Percentiles rank a stretch among this genome's conserved stretches.
phyloP scores from a whole-genome alignment of 2,329 filamentous ascomycete species.

The Berkeleyomyces rouxiae region DNA sequence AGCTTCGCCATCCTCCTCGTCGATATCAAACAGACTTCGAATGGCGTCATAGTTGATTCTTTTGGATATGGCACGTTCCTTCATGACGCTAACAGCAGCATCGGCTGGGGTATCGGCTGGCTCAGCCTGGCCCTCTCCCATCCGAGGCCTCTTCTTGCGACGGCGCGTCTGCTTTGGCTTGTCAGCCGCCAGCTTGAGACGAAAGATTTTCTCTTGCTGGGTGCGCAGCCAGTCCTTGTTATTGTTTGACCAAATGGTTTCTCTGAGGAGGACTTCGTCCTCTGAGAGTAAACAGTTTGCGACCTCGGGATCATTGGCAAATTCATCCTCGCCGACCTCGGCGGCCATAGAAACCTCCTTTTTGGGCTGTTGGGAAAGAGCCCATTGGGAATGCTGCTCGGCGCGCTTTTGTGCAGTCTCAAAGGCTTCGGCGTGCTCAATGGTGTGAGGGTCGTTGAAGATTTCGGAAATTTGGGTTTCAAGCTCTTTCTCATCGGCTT shows the following conservation, averaged over 20 bases:
- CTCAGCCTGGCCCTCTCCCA: constrained; percentile 47
- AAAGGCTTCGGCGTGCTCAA: constrained; percentile 39
- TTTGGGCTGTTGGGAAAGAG: constrained; percentile 30
- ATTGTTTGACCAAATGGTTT: constrained; percentile 83
- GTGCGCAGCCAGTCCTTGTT: constrained; percentile 87
- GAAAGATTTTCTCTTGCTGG: constrained; percentile 69
- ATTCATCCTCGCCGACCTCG: constrained; percentile 64
- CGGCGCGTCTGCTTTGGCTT: constrained; percentile 41
- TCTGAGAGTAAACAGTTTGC: constrained; percentile 57
- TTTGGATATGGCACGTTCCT: constrained; percentile 51
- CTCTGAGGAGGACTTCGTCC: constrained; percentile 65
- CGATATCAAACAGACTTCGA: constrained; percentile 36
- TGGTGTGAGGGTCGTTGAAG: constrained; percentile 43
- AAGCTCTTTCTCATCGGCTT: constrained; percentile 44
- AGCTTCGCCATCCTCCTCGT: constrained; percentile 20
- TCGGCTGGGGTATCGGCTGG: constrained; percentile 53
- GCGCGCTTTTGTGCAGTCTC: constrained; percentile 40
- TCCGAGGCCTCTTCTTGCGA: constrained; percentile 37
- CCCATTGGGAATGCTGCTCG: constrained; percentile 35
- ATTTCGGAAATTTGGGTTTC: constrained; percentile 56
- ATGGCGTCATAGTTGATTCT: constrained; percentile 59
- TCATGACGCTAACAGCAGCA: constrained; percentile 50
- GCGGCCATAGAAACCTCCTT: constrained; percentile 39
- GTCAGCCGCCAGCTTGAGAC: constrained; percentile 46
- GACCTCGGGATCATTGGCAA: constrained; percentile 80